Percentiles rank a stretch among this genome's conserved stretches.
Evolutionary conservation across 2,329 filamentous ascomycete genomes (phyloP).

Genomic region (Colletotrichum filicis): DNA sequence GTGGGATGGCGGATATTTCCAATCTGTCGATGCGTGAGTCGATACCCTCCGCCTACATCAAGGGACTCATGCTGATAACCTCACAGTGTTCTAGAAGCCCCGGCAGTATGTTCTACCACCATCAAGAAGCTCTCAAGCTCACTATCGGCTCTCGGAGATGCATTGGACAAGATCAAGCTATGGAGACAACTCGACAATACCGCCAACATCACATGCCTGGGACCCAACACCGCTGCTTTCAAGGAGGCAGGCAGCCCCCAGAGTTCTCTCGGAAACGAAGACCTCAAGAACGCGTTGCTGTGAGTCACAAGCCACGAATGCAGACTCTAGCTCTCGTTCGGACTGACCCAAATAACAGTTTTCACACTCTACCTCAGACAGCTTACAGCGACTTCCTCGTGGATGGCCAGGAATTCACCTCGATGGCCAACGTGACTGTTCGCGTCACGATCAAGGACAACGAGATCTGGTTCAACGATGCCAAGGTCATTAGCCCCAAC

Average conservation of each 20-base stretch:
- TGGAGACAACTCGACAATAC: slow-evolving; percentile 36
- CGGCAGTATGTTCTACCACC: slow-evolving; percentile 32
- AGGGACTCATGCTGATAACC: neutral
- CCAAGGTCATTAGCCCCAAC: slow-evolving; percentile 39
- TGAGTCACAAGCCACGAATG: neutral
- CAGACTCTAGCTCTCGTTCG: neutral
- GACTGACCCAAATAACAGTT: slow-evolving; percentile 11
- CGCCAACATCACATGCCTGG: slow-evolving; percentile 39
- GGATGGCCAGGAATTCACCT: slow-evolving; percentile 35
- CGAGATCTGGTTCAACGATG: slow-evolving; percentile 41
- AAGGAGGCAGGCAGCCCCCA: slow-evolving; percentile 36
- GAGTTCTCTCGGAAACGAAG: slow-evolving; percentile 21
- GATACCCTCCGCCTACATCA: neutral
- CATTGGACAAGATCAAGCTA: slow-evolving; percentile 29
- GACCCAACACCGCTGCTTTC: slow-evolving; percentile 37
- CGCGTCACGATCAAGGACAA: slow-evolving; percentile 36
- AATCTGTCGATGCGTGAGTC: slow-evolving; percentile 38
- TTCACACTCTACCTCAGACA: slow-evolving; percentile 37
- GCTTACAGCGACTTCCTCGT: slow-evolving; percentile 37
- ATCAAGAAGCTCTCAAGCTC: slow-evolving; percentile 24
- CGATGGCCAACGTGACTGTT: slow-evolving; percentile 32
- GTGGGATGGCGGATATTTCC: slow-evolving; percentile 38
- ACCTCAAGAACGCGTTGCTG: slow-evolving; percentile 36
- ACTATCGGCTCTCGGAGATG: slow-evolving; percentile 25
- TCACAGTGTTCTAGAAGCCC: slow-evolving; percentile 34